Base-by-base conservation (phyloP, 495 filamentous ascomycete species). In the Bombardia bombarda region DNA sequence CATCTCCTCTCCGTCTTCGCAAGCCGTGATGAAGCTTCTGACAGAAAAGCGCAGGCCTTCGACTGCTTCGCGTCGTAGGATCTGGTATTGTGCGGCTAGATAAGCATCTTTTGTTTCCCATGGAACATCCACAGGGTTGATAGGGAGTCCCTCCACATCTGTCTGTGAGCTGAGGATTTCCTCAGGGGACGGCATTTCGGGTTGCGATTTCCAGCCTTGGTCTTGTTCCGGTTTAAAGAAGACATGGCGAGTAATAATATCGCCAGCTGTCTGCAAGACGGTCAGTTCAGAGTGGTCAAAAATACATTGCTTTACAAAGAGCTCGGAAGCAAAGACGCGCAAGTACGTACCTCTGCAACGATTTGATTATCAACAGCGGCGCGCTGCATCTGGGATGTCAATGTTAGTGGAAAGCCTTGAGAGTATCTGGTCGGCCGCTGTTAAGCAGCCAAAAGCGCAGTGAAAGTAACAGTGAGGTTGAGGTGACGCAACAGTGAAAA, bases 51-150 rank as follows among this genome's bases (percentile, higher is more conserved):
- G 67, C 13, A 88, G 60, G 0, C 74, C 69, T 7, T 78, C 69
- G 9, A 78, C 63, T 0, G 69, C 70, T 48, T 88, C 84, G 43
- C 83, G 77, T 32, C 83, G 65, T n/a, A 84, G 58, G 10, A 88
- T 66, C 13, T 70, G 61, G 53, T 87, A 87, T 38, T 86, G 82
- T 0, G 77, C 66, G 43, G 68, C 55, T 2, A 88, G 62, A 34
- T 86, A 86, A 0, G 60, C 53, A 0, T 73, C 55, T 24, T 73
- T 75, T 1, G 63, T 71, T 32, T 30, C 51, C 63, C 57, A 75
- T 12, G 47, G 73, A 7, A 39, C 17, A 13, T 61, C 32, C 25
- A 65, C 61, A 10, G 50, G 52, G 40, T 70, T 70, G 0, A 49
- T 57, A 20, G 55, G 72, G 42, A 48, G 53, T 34, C 52, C 57